Base-by-base conservation (phyloP, 352 stramenopile species). In the Globisporangium recalcitrans region DNA sequence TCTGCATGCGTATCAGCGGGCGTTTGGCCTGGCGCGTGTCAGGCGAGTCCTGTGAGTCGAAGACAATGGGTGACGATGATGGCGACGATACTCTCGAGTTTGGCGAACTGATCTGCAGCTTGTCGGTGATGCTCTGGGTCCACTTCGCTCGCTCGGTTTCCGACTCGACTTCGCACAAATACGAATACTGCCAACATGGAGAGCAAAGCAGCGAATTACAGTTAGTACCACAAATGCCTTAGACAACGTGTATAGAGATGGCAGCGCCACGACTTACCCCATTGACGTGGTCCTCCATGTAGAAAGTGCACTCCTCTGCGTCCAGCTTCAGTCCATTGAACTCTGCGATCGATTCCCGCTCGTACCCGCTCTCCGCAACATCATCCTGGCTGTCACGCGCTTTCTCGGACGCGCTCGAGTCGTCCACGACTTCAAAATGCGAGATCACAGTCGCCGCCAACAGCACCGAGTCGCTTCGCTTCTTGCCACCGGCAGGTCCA, bases 371-470 rank as follows among this genome's bases (percentile, higher is more conserved):
- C 1, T 47, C 58, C 1, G 38, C 52, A 9, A 29, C 19, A 3
- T 72, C 68, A 22, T 73, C 56, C 1, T 64, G 52, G 31, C 59
- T 64, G 26, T 53, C 54, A 38, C 27, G 21, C 10, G 38, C 47
- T 47, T 55, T 53, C 11, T 46, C 58, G 13, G n/a, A 29, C 10
- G 21, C 26, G 32, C 63, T 46, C 78, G 51, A 73, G 29, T 70
- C 71, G 32, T 80, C 67, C 55, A 85, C 65, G 1, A 68, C 68
- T 36, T 85, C 70, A 42, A 85, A 72, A 31, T 65, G 68, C n/a
- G 77, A 78, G 11, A 85, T 62, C 26, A 22, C 51, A 3, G 70
- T 85, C 14, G 34, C 64, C 24, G 64, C 64, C 21, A 85, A n/a
- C 21, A 77, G 53, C 13, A 77, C 61, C 7, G 69, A 64, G 21